Evolutionary conservation across 257 asterid genomes (phyloP), one percentile per base, ranked within the genome.

Genomic region (Echites panduratus): DNA sequence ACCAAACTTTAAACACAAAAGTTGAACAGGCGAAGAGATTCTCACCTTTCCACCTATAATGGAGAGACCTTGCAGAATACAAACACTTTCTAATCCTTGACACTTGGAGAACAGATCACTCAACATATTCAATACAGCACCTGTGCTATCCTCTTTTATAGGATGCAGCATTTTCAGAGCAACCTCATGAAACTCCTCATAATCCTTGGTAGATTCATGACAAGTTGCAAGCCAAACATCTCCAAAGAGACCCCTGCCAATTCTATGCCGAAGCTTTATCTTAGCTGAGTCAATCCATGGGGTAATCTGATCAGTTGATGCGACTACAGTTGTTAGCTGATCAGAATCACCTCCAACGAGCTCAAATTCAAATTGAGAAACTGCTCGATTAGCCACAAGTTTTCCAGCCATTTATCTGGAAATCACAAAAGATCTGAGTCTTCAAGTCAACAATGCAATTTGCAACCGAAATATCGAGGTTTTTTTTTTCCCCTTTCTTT

Each of bases 141-240:
- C 75, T 62, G 82, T 26, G 40, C 63, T 75, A 19, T 89, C 93
- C 69, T 89, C 96, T 67, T 87, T 88, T 48, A 90, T 71, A 19
- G 92, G 91, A 78, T 87, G 92, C 78, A 90, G 79, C 84, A 88
- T 82, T 73, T 93, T 93, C 53, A 93, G 82, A 78, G 97, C 96
- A 74, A 93, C 95, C 84, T 93, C 97, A 78, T 85, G 93, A 77
- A 85, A 85, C 85, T 85, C 89, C 4, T 86, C 90, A 57, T 83
- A 85, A 66, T 89, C 93, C 52, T 80, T 83, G 4, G 93, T 81
- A 22, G 81, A 45, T 53, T 80, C 84, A 68, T 89, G 90, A 75
- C 78, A 91, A 70, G 96, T 93, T 27, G 96, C 97, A 45, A 93
- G 79, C 98, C 98, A 90, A 75, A 89, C 87, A 59, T 90, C 98